A percentile compares a stretch with the other conserved stretches of the same genome.
These are phyloP conservation scores for Globisporangium canariense DNA, from an alignment of 352 stramenopile genomes.

Conservation along the genomic window DNA sequence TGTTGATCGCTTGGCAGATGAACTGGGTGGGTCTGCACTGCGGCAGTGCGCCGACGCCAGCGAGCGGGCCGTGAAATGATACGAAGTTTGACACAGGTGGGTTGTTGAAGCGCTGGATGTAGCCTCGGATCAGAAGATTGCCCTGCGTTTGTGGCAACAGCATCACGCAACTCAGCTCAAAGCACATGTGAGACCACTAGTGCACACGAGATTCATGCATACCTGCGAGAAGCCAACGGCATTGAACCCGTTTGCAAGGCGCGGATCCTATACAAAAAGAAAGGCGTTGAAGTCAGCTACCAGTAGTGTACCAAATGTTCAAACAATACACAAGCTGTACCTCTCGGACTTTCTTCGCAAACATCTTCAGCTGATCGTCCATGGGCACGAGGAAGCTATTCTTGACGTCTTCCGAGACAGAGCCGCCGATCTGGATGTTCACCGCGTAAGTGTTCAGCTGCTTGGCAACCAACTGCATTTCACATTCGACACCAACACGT, in stretches of 20 bases:
- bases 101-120: constrained; percentile 92
- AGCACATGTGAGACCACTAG: background rate
- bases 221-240: constrained; percentile 91
- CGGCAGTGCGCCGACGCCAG: constrained; percentile 86
- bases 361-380: constrained; percentile 88
- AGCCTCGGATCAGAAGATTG: constrained; percentile 92
- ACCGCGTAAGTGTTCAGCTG: constrained; percentile 82
- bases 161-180: background rate
- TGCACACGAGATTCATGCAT: background rate
- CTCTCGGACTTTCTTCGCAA: constrained; percentile 77
- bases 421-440: constrained; percentile 88
- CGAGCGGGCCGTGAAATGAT: constrained; percentile 90
- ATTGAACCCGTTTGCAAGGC: constrained; percentile 90
- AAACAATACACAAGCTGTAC: constrained; percentile 22
- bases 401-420: constrained; percentile 79
- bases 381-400: constrained; percentile 94
- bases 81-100: constrained; percentile 90
- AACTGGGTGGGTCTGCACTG: constrained; percentile 83
- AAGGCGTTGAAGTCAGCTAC: background rate
- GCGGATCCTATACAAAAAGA: constrained; percentile 48
- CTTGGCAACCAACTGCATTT: constrained; percentile 51
- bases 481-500: background rate
- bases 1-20: constrained; percentile 84
- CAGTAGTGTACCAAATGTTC: background rate
- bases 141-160: constrained; percentile 32